Conservation (phyloP, 306 rosid genomes). For the Senna tora region DNA sequence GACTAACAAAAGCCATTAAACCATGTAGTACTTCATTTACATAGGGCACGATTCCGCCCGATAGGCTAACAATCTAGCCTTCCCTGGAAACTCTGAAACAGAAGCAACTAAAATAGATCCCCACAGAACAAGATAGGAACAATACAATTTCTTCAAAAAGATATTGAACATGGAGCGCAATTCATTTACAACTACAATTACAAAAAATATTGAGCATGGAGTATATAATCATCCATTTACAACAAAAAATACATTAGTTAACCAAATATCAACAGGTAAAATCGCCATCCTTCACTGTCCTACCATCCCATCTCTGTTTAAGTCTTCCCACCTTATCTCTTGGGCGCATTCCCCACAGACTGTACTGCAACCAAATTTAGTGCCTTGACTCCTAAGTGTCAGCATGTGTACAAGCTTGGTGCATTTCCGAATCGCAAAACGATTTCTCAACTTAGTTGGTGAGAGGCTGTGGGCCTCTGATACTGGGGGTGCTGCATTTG, state of each 20-base stretch:
- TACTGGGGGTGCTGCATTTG: conserved; percentile 38
- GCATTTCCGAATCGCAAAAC: conserved; percentile 63
- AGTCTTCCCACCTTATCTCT: conserved; percentile 86
- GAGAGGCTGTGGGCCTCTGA: conserved; percentile 34
- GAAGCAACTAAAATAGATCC: background rate
- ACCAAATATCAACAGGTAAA: conserved; percentile 26
- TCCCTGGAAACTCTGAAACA: background rate
- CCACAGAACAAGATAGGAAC: background rate
- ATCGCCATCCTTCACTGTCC: conserved; percentile 42
- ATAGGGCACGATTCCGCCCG: background rate
- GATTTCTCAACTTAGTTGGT: conserved; percentile 47
- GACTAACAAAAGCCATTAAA: background rate
- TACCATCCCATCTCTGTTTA: conserved; percentile 48
- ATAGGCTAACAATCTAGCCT: background rate
- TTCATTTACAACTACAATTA: conserved; percentile 34
- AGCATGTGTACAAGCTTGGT: conserved; percentile 83
- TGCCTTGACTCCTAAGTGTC: conserved; percentile 91
- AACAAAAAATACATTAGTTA: conserved; percentile 25
- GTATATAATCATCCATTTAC: conserved; percentile 25
- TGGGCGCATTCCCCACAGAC: conserved; percentile 94
- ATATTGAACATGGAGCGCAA: conserved; percentile 20
- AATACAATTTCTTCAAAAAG: conserved; percentile 2
- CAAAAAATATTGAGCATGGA: conserved; percentile 20
- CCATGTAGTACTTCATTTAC: background rate
- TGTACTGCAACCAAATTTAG: conserved; percentile 70